phyloP scores from a whole-genome alignment of 805 yeast genomes.

The Yarrowia sp. region DNA sequence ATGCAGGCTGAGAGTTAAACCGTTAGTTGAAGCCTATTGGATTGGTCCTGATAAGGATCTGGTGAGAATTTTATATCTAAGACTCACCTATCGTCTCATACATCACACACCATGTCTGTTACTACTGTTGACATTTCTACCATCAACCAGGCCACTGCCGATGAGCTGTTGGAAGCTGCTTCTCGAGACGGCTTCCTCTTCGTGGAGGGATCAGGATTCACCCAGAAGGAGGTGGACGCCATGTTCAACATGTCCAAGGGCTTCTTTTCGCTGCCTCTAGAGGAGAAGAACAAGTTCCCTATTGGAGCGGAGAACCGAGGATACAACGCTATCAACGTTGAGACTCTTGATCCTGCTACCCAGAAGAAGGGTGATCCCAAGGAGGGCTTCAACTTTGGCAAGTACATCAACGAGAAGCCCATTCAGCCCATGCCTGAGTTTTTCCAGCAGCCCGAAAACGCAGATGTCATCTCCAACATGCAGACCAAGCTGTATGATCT shows the following conservation, averaged over 20 bases:
- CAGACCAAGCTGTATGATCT: constrained; percentile 49
- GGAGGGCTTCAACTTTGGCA: constrained; percentile 65
- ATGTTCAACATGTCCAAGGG: constrained; percentile 50
- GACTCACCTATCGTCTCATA: neutral
- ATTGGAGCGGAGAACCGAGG: constrained; percentile 61
- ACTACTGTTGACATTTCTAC: constrained; percentile 51
- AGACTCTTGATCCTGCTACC: constrained; percentile 46
- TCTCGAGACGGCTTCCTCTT: constrained; percentile 63
- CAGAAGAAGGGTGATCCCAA: constrained; percentile 45
- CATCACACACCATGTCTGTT: constrained; percentile 29
- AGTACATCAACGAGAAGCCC: constrained; percentile 49
- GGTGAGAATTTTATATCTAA: neutral
- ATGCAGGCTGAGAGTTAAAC: neutral
- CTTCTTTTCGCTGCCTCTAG: constrained; percentile 52
- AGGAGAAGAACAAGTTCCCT: constrained; percentile 49
- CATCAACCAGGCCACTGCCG: constrained; percentile 46
- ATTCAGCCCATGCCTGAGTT: constrained; percentile 51
- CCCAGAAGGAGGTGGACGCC: constrained; percentile 52
- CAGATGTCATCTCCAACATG: constrained; percentile 41
- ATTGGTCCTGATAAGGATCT: neutral
- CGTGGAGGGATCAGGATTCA: constrained; percentile 65
- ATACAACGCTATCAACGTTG: constrained; percentile 55
- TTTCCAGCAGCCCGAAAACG: constrained; percentile 46
- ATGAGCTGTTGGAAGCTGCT: constrained; percentile 56
- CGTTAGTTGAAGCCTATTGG: constrained; percentile 3